Evolutionary conservation across 345 rosid species (phyloP).

Genomic region (Firmiana major): DNA sequence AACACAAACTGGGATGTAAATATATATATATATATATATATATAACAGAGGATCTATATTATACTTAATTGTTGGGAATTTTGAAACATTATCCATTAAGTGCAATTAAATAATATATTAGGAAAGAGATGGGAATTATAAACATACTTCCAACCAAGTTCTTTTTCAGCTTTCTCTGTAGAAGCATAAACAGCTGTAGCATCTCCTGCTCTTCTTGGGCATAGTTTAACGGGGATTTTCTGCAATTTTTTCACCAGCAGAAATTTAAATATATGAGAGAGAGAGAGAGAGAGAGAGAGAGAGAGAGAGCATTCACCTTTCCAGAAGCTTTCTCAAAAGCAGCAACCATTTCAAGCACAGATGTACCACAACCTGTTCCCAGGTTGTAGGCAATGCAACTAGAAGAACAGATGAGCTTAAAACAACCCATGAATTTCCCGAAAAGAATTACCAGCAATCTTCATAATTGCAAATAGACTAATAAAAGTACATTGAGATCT

Average conservation of each 20-base stretch:
- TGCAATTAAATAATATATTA: not conserved
- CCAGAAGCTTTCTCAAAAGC: constrained; percentile 92
- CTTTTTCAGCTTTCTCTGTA: constrained; percentile 65
- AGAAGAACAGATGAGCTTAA: not conserved
- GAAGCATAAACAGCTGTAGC: constrained; percentile 88
- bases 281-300: not conserved
- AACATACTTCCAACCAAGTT: constrained; percentile 93
- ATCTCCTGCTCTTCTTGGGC: constrained; percentile 90
- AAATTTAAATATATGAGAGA: not conserved
- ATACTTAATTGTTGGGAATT: not conserved
- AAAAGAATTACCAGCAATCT: not conserved
- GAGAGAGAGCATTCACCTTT: constrained; percentile 43
- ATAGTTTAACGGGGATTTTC: constrained; percentile 79
- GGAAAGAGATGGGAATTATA: not conserved
- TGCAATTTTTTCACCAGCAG: constrained; percentile 25
- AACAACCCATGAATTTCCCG: not conserved
- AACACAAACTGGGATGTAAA: not conserved
- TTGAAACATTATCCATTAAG: not conserved
- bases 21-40: too few species aligned
- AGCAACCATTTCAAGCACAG: constrained; percentile 94
- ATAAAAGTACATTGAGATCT: not conserved
- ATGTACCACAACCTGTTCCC: constrained; percentile 85
- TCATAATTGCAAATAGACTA: not conserved
- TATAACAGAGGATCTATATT: too few species aligned
- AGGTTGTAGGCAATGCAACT: constrained; percentile 83